A percentile compares a stretch with the other conserved stretches of the same genome.
phyloP scores from a whole-genome alignment of 2,329 filamentous ascomycete genomes.

The Emergomyces africanus region DNA sequence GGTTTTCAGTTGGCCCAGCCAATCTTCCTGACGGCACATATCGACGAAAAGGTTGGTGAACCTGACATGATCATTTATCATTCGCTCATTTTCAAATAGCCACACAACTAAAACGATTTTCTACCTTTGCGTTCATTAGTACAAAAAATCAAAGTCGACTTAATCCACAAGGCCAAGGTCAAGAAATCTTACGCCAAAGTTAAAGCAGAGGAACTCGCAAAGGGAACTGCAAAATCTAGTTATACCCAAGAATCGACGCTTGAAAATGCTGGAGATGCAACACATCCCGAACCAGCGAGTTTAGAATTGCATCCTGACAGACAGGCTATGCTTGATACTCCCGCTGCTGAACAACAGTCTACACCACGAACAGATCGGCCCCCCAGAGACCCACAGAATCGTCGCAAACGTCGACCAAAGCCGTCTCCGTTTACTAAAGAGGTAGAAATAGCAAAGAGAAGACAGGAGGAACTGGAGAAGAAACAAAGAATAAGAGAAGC shows the following conservation, averaged over 20 bases:
- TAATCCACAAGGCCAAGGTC: constrained; percentile 87
- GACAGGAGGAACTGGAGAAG: constrained; percentile 46
- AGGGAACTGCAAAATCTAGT: constrained; percentile 20
- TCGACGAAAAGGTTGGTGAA: constrained; percentile 55
- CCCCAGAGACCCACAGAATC: constrained; percentile 16
- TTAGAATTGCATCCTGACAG: constrained; percentile 49
- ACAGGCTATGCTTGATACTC: constrained; percentile 44
- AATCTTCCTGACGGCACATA: constrained; percentile 86
- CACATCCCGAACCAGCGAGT: constrained; percentile 22
- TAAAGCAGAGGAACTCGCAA: constrained; percentile 47
- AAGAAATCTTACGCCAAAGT: constrained; percentile 88
- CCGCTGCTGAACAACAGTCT: constrained; percentile 11
- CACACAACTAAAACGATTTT: neutral
- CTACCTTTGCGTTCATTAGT: constrained; percentile 36
- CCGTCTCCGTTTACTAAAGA: constrained; percentile 50
- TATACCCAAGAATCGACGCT: constrained; percentile 20
- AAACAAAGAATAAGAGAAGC: constrained; percentile 52
- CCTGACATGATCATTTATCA: neutral
- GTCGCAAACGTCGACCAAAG: constrained; percentile 28
- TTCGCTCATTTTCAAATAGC: neutral
- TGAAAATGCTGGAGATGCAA: constrained; percentile 16
- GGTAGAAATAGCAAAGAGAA: constrained; percentile 52
- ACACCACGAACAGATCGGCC: constrained; percentile 8
- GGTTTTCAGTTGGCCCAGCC: constrained; percentile 75
- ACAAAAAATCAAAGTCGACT: constrained; percentile 74